Base-by-base conservation (phyloP, 805 yeast species). In the Tetrapisispora fleetii region DNA sequence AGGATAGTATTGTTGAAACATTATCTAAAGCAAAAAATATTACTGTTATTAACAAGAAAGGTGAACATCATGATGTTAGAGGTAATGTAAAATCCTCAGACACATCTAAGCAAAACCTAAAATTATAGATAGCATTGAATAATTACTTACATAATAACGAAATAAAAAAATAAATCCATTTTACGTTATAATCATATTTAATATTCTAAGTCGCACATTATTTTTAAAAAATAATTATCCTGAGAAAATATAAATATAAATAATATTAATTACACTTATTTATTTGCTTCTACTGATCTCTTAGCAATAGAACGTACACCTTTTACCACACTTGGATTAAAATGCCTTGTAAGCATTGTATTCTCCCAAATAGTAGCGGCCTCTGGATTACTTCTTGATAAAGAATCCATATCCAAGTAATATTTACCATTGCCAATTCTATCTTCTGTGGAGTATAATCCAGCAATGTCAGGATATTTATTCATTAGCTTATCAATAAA, bases 361-460 rank as follows among this genome's bases (percentile, higher is more conserved):
- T 81, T 79, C 60, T 93, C 99, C 95, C 96, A 93, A 35, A 91
- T 67, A 0, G 89, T 83, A 1, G 97, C 95, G 17, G 91, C 93
- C 40, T 83, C 91, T 1, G 95, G 77, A 59, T 93, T 90, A 55
- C 85, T 72, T 62, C 91, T 79, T 54, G 83, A 86, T 21, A 86
- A 79, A 42, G 78, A 81, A 47, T 77, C 77, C 13, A 75, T 75
- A 44, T 80, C 88, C 55, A 82, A 72, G 27, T 79, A 77, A 60
- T 83, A 84, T 14, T 74, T 72, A 43, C 96, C 98, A 50, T 91
- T 89, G 37, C 80, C 80, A 38, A 93, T 77, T 54, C 93, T 75
- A 61, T 93, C 99, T 43, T 89, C 96, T 1, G 96, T 86, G 21
- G 87, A 80, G 68, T 83, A 88, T 45, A 91, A 69, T 1, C 95